Evolutionary conservation across 2,329 filamentous ascomycete species (phyloP).

Genomic region (Spiromastix sp.): DNA sequence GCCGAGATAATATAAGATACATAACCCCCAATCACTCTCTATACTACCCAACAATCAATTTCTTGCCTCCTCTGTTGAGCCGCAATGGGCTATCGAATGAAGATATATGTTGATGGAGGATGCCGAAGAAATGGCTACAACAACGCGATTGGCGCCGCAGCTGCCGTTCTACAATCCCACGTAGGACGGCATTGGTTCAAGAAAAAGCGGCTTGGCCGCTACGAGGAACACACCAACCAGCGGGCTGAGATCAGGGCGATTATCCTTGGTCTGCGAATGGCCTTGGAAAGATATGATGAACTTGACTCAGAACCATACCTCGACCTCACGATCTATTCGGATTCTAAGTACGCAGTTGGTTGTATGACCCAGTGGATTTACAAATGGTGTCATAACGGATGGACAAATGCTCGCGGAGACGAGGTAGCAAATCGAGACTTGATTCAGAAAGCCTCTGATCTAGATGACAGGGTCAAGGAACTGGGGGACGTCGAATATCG

Average conservation of each 20-base stretch:
- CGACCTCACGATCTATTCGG: slow-evolving; percentile 22
- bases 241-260: slow-evolving; percentile 27
- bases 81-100: slow-evolving; percentile 25
- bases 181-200: slow-evolving; percentile 4
- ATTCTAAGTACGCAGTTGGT: slow-evolving; percentile 26
- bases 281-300: slow-evolving; percentile 22
- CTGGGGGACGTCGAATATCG: slow-evolving; percentile 22
- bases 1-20: too few relatives aligned
- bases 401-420: slow-evolving; percentile 19
- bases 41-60: too few relatives aligned
- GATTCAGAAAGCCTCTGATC: slow-evolving; percentile 17
- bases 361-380: slow-evolving; percentile 24
- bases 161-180: slow-evolving; percentile 15
- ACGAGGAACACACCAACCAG: slow-evolving; percentile 24
- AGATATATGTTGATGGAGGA: slow-evolving; percentile 26
- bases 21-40: too few relatives aligned
- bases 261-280: slow-evolving; percentile 40
- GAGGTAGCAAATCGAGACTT: slow-evolving; percentile 28
- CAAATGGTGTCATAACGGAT: slow-evolving; percentile 25
- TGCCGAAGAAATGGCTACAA: slow-evolving; percentile 21
- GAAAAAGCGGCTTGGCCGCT: slow-evolving; percentile 1
- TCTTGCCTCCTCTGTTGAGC: background rate
- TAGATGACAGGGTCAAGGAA: slow-evolving; percentile 17
- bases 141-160: slow-evolving; percentile 20
- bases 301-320: slow-evolving; percentile 14